Evolutionary conservation across 1,284 basidiomycete genomes (phyloP).

Genomic region (Sporisorium scitamineum): DNA sequence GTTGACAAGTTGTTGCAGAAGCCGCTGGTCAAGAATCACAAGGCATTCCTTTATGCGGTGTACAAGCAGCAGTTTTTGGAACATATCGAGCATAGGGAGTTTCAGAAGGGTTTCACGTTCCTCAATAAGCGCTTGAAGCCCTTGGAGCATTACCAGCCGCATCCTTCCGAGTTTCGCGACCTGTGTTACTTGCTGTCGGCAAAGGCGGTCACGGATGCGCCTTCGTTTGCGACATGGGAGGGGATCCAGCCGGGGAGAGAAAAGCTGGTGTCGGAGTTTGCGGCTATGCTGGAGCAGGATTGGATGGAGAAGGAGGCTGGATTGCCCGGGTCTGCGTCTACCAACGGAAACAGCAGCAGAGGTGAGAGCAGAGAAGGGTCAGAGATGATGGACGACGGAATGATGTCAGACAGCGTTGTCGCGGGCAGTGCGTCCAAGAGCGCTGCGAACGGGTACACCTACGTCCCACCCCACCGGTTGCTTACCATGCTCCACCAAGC

Average conservation of each 20-base stretch:
- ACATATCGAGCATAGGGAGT: conserved; percentile 72
- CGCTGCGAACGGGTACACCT: conserved; percentile 37
- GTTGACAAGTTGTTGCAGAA: conserved; percentile 70
- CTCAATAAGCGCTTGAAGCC: conserved; percentile 72
- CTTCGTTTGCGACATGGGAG: conserved; percentile 71
- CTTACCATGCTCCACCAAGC: conserved; percentile 71
- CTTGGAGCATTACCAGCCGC: conserved; percentile 73
- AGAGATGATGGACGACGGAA: conserved; percentile 37
- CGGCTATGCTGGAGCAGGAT: conserved; percentile 62
- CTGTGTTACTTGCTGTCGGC: conserved; percentile 71
- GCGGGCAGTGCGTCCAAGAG: conserved; percentile 12
- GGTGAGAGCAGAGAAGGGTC: conserved; percentile 17
- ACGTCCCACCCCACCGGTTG: conserved; percentile 71
- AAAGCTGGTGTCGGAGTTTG: conserved; percentile 69
- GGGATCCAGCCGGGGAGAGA: conserved; percentile 70
- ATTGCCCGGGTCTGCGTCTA: conserved; percentile 29
- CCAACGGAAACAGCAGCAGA: conserved; percentile 1
- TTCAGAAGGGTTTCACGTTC: conserved; percentile 71
- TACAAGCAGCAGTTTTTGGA: conserved; percentile 71
- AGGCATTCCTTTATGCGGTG: conserved; percentile 71
- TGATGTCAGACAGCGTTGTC: conserved; percentile 21
- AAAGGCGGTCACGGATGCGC: conserved; percentile 72
- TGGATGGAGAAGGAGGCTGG: conserved; percentile 55
- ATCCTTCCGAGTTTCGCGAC: conserved; percentile 72
- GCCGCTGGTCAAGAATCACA: conserved; percentile 71